phyloP scores from a whole-genome alignment of 2,329 filamentous ascomycete genomes.

The Venturia effusa region DNA sequence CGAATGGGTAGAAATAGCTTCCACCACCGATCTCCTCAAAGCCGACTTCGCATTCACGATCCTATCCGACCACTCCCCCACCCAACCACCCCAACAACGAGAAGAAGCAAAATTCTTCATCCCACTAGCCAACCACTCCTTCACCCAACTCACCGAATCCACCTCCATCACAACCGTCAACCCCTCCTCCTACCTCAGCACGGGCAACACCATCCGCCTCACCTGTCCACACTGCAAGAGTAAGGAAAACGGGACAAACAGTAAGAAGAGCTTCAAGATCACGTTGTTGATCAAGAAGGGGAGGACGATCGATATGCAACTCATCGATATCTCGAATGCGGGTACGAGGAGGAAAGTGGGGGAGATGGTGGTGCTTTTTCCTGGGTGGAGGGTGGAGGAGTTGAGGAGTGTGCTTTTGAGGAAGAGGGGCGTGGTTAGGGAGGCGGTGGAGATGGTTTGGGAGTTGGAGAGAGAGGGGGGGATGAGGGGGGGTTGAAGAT shows the following conservation, averaged over 20 bases:
- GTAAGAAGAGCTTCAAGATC: background rate
- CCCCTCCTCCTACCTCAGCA: background rate
- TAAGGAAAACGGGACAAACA: too few relatives aligned
- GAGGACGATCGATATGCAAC: background rate
- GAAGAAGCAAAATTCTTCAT: background rate
- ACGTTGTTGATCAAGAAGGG: background rate
- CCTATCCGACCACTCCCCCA: background rate
- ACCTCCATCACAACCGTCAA: background rate
- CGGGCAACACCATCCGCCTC: background rate
- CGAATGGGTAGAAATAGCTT: background rate
- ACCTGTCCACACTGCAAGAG: background rate
- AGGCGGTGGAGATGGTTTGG: background rate
- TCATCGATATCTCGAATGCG: background rate
- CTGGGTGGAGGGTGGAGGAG: background rate
- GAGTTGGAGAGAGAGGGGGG: background rate
- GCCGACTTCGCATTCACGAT: constrained; percentile 3
- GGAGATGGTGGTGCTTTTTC: background rate
- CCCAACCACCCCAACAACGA: background rate
- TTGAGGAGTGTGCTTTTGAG: background rate
- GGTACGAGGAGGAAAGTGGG: background rate
- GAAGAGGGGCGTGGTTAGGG: background rate
- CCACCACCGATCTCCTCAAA: background rate
- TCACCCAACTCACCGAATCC: background rate
- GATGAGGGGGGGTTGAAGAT: background rate
- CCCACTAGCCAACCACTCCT: background rate